Evolutionary conservation across 2,329 filamentous ascomycete genomes (phyloP).

Genomic region (Trichoderma aggressivum): DNA sequence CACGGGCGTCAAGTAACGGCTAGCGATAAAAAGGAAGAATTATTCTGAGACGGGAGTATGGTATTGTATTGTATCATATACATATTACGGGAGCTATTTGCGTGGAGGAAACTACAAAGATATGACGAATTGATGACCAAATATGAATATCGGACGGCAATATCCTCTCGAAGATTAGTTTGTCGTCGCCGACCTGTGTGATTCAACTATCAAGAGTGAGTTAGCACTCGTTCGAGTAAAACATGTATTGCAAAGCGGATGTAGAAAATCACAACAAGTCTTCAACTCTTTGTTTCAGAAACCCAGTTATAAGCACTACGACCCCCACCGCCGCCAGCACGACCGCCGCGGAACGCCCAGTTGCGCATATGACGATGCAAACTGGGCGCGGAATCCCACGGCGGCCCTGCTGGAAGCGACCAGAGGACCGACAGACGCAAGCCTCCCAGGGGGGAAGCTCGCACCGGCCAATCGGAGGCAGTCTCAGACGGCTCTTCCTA

Average conservation of each 20-base stretch:
- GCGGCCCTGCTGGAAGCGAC: constrained; percentile 13
- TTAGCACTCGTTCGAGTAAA: constrained; percentile 15
- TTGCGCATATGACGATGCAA: constrained; percentile 37
- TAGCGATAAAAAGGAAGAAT: background rate
- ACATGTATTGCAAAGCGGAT: background rate
- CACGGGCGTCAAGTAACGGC: background rate
- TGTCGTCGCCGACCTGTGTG: background rate
- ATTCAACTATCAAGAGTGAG: background rate
- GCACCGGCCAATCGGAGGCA: constrained; percentile 25
- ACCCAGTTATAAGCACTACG: constrained; percentile 47
- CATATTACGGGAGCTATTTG: constrained; percentile 21
- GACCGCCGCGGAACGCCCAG: constrained; percentile 23
- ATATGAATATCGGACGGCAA: background rate
- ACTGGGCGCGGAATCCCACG: constrained; percentile 21
- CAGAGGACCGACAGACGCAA: constrained; percentile 10
- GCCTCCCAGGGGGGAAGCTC: background rate
- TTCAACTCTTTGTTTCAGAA: constrained; percentile 40
- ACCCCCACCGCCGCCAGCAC: constrained; percentile 35
- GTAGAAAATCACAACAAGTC: background rate
- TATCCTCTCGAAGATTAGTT: background rate
- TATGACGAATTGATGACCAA: background rate
- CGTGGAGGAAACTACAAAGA: background rate
- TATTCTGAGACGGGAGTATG: background rate
- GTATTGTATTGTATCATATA: background rate
- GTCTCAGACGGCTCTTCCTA: constrained; percentile 50